These are phyloP conservation scores for Periglandula ipomoeae DNA, from an alignment of 2,329 filamentous ascomycete genomes.

Conservation along the genomic window DNA sequence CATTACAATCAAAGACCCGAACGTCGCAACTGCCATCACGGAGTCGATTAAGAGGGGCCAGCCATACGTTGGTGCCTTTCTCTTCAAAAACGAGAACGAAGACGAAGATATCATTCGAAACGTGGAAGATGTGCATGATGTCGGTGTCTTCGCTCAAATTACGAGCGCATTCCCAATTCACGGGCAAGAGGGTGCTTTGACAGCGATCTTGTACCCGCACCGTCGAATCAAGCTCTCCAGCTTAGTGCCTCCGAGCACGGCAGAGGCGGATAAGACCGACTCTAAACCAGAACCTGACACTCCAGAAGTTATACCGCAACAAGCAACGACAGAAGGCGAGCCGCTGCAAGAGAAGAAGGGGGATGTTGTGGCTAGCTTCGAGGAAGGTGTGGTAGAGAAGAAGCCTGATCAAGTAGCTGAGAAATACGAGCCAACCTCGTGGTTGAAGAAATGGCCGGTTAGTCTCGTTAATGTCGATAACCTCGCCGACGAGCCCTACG, in stretches of 20 bases:
- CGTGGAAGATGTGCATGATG: slow-evolving; percentile 84
- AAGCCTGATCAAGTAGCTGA: slow-evolving; percentile 40
- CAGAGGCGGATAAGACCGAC: slow-evolving; percentile 42
- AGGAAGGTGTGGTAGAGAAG: slow-evolving; percentile 64
- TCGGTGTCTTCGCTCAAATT: slow-evolving; percentile 95
- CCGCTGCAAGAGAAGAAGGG: slow-evolving; percentile 62
- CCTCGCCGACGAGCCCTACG: slow-evolving; percentile 76
- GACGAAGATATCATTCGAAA: slow-evolving; percentile 92
- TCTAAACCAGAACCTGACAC: slow-evolving; percentile 37
- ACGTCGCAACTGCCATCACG: slow-evolving; percentile 83
- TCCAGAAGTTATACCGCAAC: slow-evolving; percentile 51
- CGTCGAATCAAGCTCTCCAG: slow-evolving; percentile 85
- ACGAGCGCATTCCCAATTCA: slow-evolving; percentile 91
- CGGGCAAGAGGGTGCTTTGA: slow-evolving; percentile 76
- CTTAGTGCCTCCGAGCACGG: slow-evolving; percentile 59
- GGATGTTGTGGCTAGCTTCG: slow-evolving; percentile 94
- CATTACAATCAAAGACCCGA: slow-evolving; percentile 88
- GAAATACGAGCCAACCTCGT: slow-evolving; percentile 79
- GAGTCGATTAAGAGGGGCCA: slow-evolving; percentile 97
- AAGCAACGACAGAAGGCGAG: slow-evolving; percentile 41
- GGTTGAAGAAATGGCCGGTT: slow-evolving; percentile 83
- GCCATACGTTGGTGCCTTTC: slow-evolving; percentile 91
- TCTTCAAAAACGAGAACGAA: slow-evolving; percentile 92
- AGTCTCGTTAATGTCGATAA: slow-evolving; percentile 96
- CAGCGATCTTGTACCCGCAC: slow-evolving; percentile 92